These are phyloP conservation scores for Zhuliangozyma parablackwelliae DNA, from an alignment of 1,139 yeast species.

Conservation along the genomic window DNA sequence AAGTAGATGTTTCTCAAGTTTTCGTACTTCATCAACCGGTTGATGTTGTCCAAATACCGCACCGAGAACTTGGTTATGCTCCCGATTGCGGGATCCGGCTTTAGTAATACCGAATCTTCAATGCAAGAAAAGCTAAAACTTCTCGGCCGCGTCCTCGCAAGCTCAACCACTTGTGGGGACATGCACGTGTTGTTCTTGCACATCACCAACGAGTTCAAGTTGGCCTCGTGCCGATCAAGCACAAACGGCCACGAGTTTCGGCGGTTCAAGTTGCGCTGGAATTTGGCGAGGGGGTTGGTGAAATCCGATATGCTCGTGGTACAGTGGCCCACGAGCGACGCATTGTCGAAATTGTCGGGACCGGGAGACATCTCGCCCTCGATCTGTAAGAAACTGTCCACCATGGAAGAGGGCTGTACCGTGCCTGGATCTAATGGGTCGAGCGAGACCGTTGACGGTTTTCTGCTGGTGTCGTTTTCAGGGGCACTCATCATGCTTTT, in stretches of 20 bases:
- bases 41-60: slow-evolving; percentile 20
- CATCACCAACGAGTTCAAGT: slow-evolving; percentile 23
- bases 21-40: slow-evolving; percentile 18
- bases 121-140: slow-evolving; percentile 43
- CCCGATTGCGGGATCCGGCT: slow-evolving; percentile 8
- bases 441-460: no score
- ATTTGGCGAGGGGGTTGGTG: slow-evolving; percentile 9
- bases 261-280: slow-evolving; percentile 29
- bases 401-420: slow-evolving; percentile 11
- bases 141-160: slow-evolving; percentile 11
- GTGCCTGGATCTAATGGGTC: no score
- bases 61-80: slow-evolving; percentile 24
- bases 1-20: slow-evolving; percentile 13
- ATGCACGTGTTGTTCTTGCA: slow-evolving; percentile 3
- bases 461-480: background rate
- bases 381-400: slow-evolving; percentile 20
- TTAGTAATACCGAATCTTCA: slow-evolving; percentile 20
- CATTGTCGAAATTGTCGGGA: background rate
- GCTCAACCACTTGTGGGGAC: slow-evolving; percentile 1
- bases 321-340: slow-evolving; percentile 2
- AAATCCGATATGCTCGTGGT: slow-evolving; percentile 1
- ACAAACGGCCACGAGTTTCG: slow-evolving; percentile 44
- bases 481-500: slow-evolving; percentile 3
- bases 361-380: slow-evolving; percentile 11
- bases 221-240: slow-evolving; percentile 8